These are phyloP conservation scores for Lasiodiplodia sp. DNA, from an alignment of 2,329 filamentous ascomycete genomes.

Conservation along the genomic window DNA sequence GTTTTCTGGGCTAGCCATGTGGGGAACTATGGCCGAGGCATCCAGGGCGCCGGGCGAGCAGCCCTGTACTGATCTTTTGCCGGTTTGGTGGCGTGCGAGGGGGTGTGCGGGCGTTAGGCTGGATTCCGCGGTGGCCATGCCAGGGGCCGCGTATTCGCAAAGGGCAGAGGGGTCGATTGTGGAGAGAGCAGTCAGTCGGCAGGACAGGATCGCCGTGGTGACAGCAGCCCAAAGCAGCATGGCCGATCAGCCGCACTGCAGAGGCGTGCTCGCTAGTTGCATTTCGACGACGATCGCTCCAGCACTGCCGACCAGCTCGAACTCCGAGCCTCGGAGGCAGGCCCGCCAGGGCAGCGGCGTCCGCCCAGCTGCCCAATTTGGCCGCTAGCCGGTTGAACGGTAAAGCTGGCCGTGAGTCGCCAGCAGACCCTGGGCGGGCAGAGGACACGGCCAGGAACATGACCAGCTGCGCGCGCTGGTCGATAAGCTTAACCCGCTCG, in stretches of 20 bases:
- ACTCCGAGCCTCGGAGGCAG: not conserved
- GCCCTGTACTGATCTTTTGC: conserved; percentile 9
- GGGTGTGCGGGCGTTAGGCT: not conserved
- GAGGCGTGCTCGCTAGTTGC: conserved; percentile 1
- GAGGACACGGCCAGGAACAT: conserved; percentile 8
- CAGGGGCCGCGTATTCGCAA: not conserved
- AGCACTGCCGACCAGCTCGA: not conserved
- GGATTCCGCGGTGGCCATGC: not conserved
- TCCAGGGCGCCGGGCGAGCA: not conserved
- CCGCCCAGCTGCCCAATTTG: conserved; percentile 15
- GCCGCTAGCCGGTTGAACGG: not conserved
- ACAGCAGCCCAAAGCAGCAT: conserved; percentile 1
- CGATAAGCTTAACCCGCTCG: conserved; percentile 17
- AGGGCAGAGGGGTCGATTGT: not conserved
- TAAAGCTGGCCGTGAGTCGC: not conserved
- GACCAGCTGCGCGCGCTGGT: not conserved
- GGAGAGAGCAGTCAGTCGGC: not conserved
- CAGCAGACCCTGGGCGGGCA: not conserved
- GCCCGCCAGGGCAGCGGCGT: not conserved
- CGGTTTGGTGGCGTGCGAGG: not conserved
- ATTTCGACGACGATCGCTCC: conserved; percentile 7
- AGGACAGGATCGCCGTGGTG: not conserved
- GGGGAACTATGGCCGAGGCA: not conserved
- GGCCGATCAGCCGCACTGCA: conserved; percentile 20
- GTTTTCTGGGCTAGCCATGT: conserved; percentile 6